Conservation (phyloP, 192 early-diverging fungal genomes). For the Geosiphon pyriformis region DNA sequence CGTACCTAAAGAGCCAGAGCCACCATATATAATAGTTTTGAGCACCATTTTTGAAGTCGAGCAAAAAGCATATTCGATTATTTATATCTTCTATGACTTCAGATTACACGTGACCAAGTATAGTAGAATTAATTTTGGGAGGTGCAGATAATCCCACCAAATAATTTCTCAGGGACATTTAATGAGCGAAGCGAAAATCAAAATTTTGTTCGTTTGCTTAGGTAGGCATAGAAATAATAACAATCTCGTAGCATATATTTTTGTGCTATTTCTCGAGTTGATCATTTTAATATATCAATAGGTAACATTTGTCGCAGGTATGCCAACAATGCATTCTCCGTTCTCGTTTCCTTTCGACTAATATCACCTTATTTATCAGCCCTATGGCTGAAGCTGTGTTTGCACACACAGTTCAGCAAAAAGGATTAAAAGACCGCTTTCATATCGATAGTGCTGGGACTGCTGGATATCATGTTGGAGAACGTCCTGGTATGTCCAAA, state of each 20-base stretch:
- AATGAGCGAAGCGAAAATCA: too few species aligned
- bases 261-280: not conserved
- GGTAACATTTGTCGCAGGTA: slow-evolving; percentile 13
- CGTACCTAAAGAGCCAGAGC: slow-evolving; percentile 82
- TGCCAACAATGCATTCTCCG: not conserved
- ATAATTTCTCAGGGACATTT: too few species aligned
- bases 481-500: not conserved
- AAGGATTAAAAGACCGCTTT: slow-evolving; percentile 51
- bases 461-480: slow-evolving; percentile 69
- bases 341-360: not conserved
- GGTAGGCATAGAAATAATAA: not conserved
- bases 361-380: not conserved
- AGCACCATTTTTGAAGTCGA: slow-evolving; percentile 38
- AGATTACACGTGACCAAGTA: too few species aligned
- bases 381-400: slow-evolving; percentile 98
- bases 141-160: too few species aligned
- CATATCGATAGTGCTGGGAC: slow-evolving; percentile 86
- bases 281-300: not conserved
- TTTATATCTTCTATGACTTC: too few species aligned
- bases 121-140: too few species aligned
- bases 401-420: slow-evolving; percentile 56
- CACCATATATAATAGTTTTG: slow-evolving; percentile 84
- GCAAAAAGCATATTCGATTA: too few species aligned
- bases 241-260: not conserved
- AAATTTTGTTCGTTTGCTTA: not conserved